Percentiles rank a stretch among this genome's conserved stretches.
Evolutionary conservation across 2,329 filamentous ascomycete genomes (phyloP).

Genomic region (Chrysoporthe austroafricana): DNA sequence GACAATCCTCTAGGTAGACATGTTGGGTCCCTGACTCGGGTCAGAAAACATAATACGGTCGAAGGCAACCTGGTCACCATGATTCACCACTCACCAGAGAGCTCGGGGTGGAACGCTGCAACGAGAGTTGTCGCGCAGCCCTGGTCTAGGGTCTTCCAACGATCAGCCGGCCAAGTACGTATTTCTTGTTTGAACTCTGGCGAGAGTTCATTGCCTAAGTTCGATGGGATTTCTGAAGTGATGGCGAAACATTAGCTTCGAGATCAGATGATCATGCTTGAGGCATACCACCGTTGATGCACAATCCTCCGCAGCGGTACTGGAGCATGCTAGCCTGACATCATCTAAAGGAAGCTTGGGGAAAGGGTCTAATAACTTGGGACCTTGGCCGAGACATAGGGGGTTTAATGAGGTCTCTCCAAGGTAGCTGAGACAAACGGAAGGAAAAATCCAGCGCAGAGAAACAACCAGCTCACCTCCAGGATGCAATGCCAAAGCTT

Average conservation of each 20-base stretch:
- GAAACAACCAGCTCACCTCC: slow-evolving; percentile 29
- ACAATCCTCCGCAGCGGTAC: too few species aligned
- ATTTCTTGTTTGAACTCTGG: slow-evolving; percentile 27
- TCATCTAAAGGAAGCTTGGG: not conserved
- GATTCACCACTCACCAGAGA: slow-evolving; percentile 8
- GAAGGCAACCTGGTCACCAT: not conserved
- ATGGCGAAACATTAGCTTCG: slow-evolving; percentile 26
- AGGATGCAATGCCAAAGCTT: slow-evolving; percentile 32
- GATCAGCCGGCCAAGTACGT: slow-evolving; percentile 31
- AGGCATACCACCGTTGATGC: not conserved
- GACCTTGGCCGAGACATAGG: too few species aligned
- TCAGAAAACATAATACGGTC: not conserved
- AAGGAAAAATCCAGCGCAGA: not conserved
- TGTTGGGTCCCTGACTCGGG: slow-evolving; percentile 6
- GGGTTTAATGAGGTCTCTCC: too few species aligned
- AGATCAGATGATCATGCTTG: slow-evolving; percentile 1
- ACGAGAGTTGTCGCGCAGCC: slow-evolving; percentile 47
- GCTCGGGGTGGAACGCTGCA: slow-evolving; percentile 44
- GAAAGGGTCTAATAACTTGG: not conserved
- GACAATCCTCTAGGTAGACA: slow-evolving; percentile 15
- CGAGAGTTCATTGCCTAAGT: slow-evolving; percentile 9
- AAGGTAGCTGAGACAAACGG: not conserved
- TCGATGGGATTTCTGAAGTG: slow-evolving; percentile 28
- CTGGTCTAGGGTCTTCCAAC: slow-evolving; percentile 43
- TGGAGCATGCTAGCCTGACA: too few species aligned